These are phyloP conservation scores for Trypanosoma grayi DNA, from an alignment of 208 protist genomes.

Conservation along the genomic window DNA sequence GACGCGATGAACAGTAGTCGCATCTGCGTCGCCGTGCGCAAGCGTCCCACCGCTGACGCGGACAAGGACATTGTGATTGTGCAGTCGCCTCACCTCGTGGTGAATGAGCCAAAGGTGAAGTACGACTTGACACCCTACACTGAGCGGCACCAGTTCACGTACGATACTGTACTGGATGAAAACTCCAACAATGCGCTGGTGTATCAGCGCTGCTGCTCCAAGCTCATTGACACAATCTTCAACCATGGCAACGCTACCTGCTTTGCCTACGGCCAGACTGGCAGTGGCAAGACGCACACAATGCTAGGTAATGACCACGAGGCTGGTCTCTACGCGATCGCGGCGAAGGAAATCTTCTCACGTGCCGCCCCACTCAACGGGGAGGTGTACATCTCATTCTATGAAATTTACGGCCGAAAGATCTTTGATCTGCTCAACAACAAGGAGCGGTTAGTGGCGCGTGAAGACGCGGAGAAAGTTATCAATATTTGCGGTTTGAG, in stretches of 20 bases:
- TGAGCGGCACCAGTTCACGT: slow-evolving; percentile 95
- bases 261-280: slow-evolving; percentile 98
- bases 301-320: slow-evolving; percentile 90
- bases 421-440: slow-evolving; percentile 97
- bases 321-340: slow-evolving; percentile 93
- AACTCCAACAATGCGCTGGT: slow-evolving; percentile 88
- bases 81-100: slow-evolving; percentile 60
- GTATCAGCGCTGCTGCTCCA: slow-evolving; percentile 91
- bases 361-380: slow-evolving; percentile 53
- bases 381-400: slow-evolving; percentile 89
- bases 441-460: slow-evolving; percentile 88
- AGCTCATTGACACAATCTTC: slow-evolving; percentile 96
- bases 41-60: slow-evolving; percentile 69
- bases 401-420: slow-evolving; percentile 97
- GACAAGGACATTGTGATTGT: slow-evolving; percentile 88
- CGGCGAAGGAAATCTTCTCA: slow-evolving; percentile 93
- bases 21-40: slow-evolving; percentile 91
- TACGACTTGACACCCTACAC: slow-evolving; percentile 97
- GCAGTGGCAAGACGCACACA: slow-evolving; percentile 92
- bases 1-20: slow-evolving; percentile 54
- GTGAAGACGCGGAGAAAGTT: slow-evolving; percentile 93
- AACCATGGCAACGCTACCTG: slow-evolving; percentile 94
- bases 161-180: slow-evolving; percentile 95
- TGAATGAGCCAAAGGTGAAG: slow-evolving; percentile 93
- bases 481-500: slow-evolving; percentile 95